Conservation (phyloP, 768 basidiomycete species). For the Lentinula lateritia region DNA sequence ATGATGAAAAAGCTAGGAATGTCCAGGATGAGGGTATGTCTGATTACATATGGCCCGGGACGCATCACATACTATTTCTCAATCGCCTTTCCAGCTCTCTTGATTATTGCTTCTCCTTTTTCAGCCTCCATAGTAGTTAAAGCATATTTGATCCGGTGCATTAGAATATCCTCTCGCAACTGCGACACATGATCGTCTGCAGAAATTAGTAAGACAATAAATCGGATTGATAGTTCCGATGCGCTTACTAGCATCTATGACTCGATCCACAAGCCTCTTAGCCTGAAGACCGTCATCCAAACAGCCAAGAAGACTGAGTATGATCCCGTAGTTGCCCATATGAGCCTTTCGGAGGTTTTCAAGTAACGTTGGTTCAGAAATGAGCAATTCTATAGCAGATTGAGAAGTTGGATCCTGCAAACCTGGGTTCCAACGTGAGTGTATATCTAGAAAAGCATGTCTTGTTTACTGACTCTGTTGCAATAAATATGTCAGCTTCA, state of each 20-base stretch:
- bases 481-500: conserved; percentile 76
- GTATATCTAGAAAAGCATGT: not conserved
- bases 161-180: conserved; percentile 83
- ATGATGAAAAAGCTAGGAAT: conserved; percentile 84
- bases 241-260: conserved; percentile 68
- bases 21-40: not conserved
- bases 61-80: conserved; percentile 82
- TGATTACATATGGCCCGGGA: not conserved
- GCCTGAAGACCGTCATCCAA: conserved; percentile 79
- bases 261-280: conserved; percentile 87
- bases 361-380: conserved; percentile 71
- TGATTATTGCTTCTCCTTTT: conserved; percentile 50
- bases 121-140: conserved; percentile 69
- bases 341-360: conserved; percentile 88
- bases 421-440: conserved; percentile 32
- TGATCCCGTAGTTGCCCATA: conserved; percentile 86
- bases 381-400: conserved; percentile 79
- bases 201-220: not conserved
- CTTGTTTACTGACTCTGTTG: conserved; percentile 55
- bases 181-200: conserved; percentile 90
- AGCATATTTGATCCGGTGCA: conserved; percentile 80
- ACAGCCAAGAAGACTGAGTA: conserved; percentile 89
- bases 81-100: conserved; percentile 66
- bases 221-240: not conserved
- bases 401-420: conserved; percentile 62